Base-by-base conservation (phyloP, 257 asterid genomes). In the Gentiana dahurica region DNA sequence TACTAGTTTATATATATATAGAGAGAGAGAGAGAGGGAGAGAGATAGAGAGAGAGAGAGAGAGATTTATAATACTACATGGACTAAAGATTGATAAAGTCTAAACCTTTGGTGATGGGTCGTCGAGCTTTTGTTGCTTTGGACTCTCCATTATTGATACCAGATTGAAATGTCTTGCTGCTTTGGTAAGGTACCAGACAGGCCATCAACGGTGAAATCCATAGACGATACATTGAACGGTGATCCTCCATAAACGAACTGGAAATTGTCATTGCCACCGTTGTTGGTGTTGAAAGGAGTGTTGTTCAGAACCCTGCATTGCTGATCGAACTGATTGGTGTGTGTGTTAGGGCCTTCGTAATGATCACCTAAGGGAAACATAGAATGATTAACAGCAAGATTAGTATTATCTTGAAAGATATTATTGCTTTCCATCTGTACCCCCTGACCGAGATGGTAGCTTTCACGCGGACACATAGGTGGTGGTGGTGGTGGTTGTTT, bases 221-320 rank as follows among this genome's bases (percentile, higher is more conserved):
- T 45, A 6, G 86, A 33, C 0, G 72, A 48, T 5, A 78, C 12
- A 46, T 70, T 72, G 67, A 78, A 80, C 1, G 93, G 80, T 11
- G 87, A 66, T 37, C 79, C 71, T 37, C 79, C 71, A 15, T 78
- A 85, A 83, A 79, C 80, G 68, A 77, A 62, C 49, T 67, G 81
- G 75, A 72, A 77, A 53, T 61, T 72, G 4, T 80, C 94, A 2
- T 57, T 58, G 46, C 46, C 6, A 24, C 24, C 24, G 13, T 78
- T 36, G 67, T 49, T 75, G 38, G 58, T 35, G 70, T 67, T 69
- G 68, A 83, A 79, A 10, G 85, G 73, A 4, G 85, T 32, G 58
- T 52, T 68, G 58, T 52, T 68, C 10, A 66, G 36, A 24, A 57
- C 63, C 76, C 72, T 79, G 73, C 71, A 66, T 12, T 76, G 80